phyloP scores from a whole-genome alignment of 768 basidiomycete genomes.

The Obba rivulosa region DNA sequence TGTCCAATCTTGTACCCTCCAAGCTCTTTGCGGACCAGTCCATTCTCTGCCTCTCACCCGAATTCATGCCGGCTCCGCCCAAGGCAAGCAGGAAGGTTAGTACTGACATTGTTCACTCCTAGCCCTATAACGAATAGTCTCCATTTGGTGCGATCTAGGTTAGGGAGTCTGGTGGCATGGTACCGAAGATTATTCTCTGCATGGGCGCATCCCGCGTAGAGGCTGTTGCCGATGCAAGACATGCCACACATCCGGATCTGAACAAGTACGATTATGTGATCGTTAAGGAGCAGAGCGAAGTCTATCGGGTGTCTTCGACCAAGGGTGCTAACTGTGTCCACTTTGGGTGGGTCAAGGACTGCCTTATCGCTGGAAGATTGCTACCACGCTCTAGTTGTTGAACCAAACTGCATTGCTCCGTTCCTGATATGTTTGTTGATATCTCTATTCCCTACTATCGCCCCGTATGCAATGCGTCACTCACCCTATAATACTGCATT shows the following conservation, averaged over 20 bases:
- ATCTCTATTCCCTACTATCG: not conserved
- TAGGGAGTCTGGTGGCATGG: slow-evolving; percentile 34
- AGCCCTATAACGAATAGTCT: slow-evolving; percentile 15
- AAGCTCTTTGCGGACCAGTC: slow-evolving; percentile 51
- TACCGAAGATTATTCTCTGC: slow-evolving; percentile 63
- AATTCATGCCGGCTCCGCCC: slow-evolving; percentile 33
- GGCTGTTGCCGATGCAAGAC: slow-evolving; percentile 45
- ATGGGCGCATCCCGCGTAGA: slow-evolving; percentile 77
- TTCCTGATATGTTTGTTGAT: not conserved
- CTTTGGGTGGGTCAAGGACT: slow-evolving; percentile 75
- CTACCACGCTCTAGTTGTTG: slow-evolving; percentile 20
- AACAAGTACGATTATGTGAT: slow-evolving; percentile 56
- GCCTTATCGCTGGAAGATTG: slow-evolving; percentile 58
- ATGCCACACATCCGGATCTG: slow-evolving; percentile 32
- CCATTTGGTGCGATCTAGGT: slow-evolving; percentile 23
- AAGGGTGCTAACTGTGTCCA: slow-evolving; percentile 35
- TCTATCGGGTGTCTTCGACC: slow-evolving; percentile 20
- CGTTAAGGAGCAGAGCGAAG: slow-evolving; percentile 42
- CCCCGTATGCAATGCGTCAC: not conserved
- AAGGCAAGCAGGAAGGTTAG: slow-evolving; percentile 25
- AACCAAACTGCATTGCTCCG: not conserved
- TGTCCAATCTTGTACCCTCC: slow-evolving; percentile 48
- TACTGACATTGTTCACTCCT: not conserved
- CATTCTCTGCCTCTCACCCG: slow-evolving; percentile 56
- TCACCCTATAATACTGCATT: no score